phyloP scores from a whole-genome alignment of 2,329 filamentous ascomycete genomes.

The Fusarium verrucosum region DNA sequence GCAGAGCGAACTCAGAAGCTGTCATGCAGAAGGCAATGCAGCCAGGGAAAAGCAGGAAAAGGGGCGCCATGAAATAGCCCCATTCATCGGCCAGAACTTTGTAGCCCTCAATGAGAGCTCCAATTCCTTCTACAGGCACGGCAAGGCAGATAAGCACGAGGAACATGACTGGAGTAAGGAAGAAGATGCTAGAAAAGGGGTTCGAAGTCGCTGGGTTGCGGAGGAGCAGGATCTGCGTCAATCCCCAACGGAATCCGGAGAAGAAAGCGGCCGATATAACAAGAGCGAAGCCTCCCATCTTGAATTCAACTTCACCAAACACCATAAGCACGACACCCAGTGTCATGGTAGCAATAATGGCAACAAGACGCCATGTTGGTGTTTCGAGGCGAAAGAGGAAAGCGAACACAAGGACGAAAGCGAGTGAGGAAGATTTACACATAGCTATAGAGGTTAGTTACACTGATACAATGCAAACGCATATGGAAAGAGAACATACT shows the following conservation, averaged over 20 bases:
- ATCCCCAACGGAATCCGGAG: conserved; percentile 95
- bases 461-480: not conserved
- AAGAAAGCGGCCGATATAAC: conserved; percentile 95
- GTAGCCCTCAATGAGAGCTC: conserved; percentile 73
- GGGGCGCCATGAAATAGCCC: conserved; percentile 71
- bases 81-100: conserved; percentile 70
- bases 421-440: conserved; percentile 97
- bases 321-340: conserved; percentile 97
- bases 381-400: conserved; percentile 92
- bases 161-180: conserved; percentile 98
- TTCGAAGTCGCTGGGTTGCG: conserved; percentile 95
- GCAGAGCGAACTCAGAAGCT: conserved; percentile 90
- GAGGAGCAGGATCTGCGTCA: conserved; percentile 96
- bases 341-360: conserved; percentile 92
- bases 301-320: conserved; percentile 90
- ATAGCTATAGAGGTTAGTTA: conserved; percentile 67
- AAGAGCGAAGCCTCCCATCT: conserved; percentile 84
- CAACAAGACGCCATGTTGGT: conserved; percentile 84
- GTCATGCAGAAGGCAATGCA: conserved; percentile 96
- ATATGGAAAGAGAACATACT: conserved; percentile 61
- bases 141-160: conserved; percentile 80
- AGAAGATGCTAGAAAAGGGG: conserved; percentile 96
- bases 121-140: conserved; percentile 83
- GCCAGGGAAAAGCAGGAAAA: conserved; percentile 88
- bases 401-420: conserved; percentile 94